phyloP scores from a whole-genome alignment of 768 basidiomycete species.

The Cystofilobasidium macerans region DNA sequence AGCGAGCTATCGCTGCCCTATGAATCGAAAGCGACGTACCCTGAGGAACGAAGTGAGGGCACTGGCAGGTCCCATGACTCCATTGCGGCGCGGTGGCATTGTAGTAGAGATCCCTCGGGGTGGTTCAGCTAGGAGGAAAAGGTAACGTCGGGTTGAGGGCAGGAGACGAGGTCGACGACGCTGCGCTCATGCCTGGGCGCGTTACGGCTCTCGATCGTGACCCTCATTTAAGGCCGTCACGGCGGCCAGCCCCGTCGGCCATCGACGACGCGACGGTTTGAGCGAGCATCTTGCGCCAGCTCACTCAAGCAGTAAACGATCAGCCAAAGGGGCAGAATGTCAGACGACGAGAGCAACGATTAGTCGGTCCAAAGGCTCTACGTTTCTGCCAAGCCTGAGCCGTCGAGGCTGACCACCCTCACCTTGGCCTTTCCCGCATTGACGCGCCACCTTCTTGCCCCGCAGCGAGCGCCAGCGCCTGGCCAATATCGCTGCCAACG shows the following conservation, averaged over 20 bases:
- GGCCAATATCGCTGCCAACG: slow-evolving; percentile 17
- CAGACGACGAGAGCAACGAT: slow-evolving; percentile 13
- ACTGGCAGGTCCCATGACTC: slow-evolving; percentile 36
- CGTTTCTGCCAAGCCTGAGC: no score
- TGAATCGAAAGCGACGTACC: slow-evolving; percentile 28
- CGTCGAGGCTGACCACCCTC: no score
- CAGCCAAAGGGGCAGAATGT: no score
- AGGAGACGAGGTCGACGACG: no score
- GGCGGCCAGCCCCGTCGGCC: no score
- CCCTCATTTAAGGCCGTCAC: no score
- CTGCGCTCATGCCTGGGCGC: no score
- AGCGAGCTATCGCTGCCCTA: background rate
- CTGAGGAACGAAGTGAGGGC: slow-evolving; percentile 38
- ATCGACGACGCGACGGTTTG: no score
- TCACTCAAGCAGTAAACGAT: no score
- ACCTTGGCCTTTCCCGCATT: background rate
- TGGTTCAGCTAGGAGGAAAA: background rate
- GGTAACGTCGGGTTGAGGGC: background rate
- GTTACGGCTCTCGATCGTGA: no score
- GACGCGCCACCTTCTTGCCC: no score
- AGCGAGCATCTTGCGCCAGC: no score
- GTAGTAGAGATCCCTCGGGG: background rate
- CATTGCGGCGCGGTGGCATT: slow-evolving; percentile 25
- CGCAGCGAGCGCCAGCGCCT: slow-evolving; percentile 5
- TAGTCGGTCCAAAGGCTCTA: background rate